These are phyloP conservation scores for Cicer chorassanicum DNA, from an alignment of 306 rosid species.

Conservation along the genomic window DNA sequence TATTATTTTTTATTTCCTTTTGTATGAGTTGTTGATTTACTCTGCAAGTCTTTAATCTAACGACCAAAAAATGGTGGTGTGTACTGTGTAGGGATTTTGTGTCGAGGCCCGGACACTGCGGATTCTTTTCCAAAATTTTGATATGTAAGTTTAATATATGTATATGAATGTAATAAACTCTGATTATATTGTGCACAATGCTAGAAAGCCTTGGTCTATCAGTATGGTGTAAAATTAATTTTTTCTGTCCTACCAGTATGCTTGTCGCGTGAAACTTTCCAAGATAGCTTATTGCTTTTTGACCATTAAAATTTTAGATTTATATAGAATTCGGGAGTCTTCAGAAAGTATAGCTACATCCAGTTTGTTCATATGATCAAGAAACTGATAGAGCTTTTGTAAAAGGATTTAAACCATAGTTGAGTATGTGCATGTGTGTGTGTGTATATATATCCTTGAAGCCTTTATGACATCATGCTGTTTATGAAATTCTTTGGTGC, in stretches of 20 bases:
- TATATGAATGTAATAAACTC: background rate
- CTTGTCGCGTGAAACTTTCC: conserved; percentile 21
- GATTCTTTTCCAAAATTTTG: conserved; percentile 90
- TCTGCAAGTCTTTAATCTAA: conserved; percentile 35
- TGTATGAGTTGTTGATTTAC: conserved; percentile 38
- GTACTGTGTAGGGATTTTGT: conserved; percentile 90
- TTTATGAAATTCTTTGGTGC: background rate
- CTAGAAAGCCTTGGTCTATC: conserved; percentile 27
- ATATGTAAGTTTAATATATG: conserved; percentile 66
- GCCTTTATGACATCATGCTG: background rate
- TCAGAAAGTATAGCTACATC: conserved; percentile 6
- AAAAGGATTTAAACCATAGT: background rate
- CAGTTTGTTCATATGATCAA: background rate
- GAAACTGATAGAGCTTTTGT: background rate
- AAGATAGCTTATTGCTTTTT: conserved; percentile 21
- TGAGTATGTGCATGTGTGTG: background rate
- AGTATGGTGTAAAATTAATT: conserved; percentile 7
- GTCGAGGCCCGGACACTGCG: conserved; percentile 89
- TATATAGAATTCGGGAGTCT: conserved; percentile 1
- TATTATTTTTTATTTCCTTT: conserved; percentile 27
- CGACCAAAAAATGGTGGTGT: conserved; percentile 42
- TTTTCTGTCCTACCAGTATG: conserved; percentile 1
- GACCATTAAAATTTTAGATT: conserved; percentile 25
- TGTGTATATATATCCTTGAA: background rate
- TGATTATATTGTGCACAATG: conserved; percentile 26